Percentiles rank a stretch among this genome's conserved stretches.
Conservation (phyloP, 2,329 filamentous ascomycete genomes). For the Atkinsonella texensis region DNA sequence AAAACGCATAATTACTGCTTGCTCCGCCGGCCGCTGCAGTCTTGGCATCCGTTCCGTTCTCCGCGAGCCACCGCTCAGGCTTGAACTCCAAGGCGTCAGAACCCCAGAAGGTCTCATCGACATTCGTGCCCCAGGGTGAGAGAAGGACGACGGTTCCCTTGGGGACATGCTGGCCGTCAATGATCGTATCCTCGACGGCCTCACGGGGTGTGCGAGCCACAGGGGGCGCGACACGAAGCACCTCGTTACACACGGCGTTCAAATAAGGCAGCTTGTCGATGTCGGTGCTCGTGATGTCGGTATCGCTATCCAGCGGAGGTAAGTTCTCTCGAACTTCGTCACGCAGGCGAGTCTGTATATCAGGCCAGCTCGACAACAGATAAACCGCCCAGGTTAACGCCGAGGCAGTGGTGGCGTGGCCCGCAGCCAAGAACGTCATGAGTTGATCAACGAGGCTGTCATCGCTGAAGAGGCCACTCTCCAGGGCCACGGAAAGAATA, state of each 20-base stretch:
- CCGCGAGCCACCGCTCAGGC: slow-evolving; percentile 61
- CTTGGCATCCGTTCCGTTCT: slow-evolving; percentile 11
- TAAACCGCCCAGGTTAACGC: slow-evolving; percentile 68
- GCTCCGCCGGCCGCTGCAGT: slow-evolving; percentile 55
- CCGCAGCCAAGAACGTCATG: slow-evolving; percentile 80
- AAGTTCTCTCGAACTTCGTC: slow-evolving; percentile 52
- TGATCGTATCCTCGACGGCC: slow-evolving; percentile 49
- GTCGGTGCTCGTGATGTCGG: slow-evolving; percentile 29
- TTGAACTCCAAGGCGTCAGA: slow-evolving; percentile 61
- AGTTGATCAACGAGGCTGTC: slow-evolving; percentile 77
- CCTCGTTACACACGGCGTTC: slow-evolving; percentile 66
- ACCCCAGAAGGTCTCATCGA: slow-evolving; percentile 60
- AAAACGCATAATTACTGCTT: slow-evolving; percentile 60
- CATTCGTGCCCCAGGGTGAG: slow-evolving; percentile 56
- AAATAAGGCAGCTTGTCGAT: slow-evolving; percentile 70
- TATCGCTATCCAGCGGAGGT: slow-evolving; percentile 31
- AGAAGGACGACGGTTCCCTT: slow-evolving; percentile 60
- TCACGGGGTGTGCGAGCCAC: slow-evolving; percentile 60
- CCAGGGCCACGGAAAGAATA: slow-evolving; percentile 70
- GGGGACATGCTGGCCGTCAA: slow-evolving; percentile 54
- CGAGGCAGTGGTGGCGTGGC: slow-evolving; percentile 68
- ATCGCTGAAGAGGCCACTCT: slow-evolving; percentile 63
- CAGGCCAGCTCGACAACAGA: slow-evolving; percentile 51
- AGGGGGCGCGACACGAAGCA: slow-evolving; percentile 60
- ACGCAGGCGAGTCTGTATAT: slow-evolving; percentile 55